These are phyloP conservation scores for Arthrinium puccinioides DNA, from an alignment of 2,329 filamentous ascomycete genomes.

Conservation along the genomic window DNA sequence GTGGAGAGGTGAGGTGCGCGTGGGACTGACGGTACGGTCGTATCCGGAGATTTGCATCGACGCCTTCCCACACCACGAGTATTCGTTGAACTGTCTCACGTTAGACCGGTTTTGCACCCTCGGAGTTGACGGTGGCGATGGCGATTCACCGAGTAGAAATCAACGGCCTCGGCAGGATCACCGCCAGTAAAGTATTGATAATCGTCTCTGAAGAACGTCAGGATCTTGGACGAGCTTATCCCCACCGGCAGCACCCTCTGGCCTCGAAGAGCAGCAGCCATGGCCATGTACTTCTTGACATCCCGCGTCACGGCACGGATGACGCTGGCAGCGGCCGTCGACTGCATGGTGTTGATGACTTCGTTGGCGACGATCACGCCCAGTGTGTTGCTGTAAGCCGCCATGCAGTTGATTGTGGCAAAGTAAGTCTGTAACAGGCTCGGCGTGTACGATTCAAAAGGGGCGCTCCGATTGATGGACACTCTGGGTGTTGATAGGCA, in stretches of 20 bases:
- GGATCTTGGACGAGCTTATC: slow-evolving; percentile 1
- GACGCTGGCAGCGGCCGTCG: slow-evolving; percentile 9
- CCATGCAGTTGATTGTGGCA: slow-evolving; percentile 16
- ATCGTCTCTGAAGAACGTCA: slow-evolving; percentile 1
- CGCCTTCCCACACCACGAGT: slow-evolving; percentile 5
- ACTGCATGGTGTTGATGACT: slow-evolving; percentile 7
- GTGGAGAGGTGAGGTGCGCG: too few species aligned
- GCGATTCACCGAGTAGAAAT: slow-evolving; percentile 13
- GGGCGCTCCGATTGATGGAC: slow-evolving; percentile 5
- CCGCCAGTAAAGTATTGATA: not conserved
- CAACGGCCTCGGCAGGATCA: slow-evolving; percentile 3
- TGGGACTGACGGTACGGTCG: slow-evolving; percentile 2
- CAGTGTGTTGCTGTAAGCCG: slow-evolving; percentile 19
- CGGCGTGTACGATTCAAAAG: slow-evolving; percentile 11
- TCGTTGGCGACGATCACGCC: slow-evolving; percentile 16
- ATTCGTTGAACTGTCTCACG: slow-evolving; percentile 10
- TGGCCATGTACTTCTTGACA: slow-evolving; percentile 18
- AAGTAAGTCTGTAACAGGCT: slow-evolving; percentile 13
- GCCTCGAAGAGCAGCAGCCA: slow-evolving; percentile 3
- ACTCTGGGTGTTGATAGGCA: slow-evolving; percentile 4
- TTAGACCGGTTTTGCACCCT: not conserved
- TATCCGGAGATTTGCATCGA: slow-evolving; percentile 6
- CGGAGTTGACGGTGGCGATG: slow-evolving; percentile 4
- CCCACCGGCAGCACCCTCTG: slow-evolving; percentile 13
- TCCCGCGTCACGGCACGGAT: slow-evolving; percentile 18